Conservation (phyloP, 169 alveolate species). For the Cryptosporidium tyzzeri region DNA sequence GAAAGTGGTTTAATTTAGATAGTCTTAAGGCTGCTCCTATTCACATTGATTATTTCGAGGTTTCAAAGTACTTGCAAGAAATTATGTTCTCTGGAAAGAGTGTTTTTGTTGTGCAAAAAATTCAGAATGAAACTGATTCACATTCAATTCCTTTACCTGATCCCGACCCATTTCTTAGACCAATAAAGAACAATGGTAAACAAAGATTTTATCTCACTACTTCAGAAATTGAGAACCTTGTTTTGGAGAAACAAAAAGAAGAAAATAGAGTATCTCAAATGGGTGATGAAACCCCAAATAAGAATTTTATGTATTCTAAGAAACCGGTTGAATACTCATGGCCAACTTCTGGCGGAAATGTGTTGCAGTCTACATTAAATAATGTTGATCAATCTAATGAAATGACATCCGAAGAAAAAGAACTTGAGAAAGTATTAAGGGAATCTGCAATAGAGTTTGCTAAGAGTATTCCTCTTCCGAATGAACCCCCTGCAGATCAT, state of each 20-base stretch:
- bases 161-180: constrained; percentile 75
- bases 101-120: constrained; percentile 61
- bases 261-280: neutral
- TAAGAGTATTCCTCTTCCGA: constrained; percentile 23
- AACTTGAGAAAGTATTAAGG: constrained; percentile 32
- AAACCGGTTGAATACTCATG: constrained; percentile 19
- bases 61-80: constrained; percentile 25
- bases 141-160: constrained; percentile 34
- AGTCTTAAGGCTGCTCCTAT: constrained; percentile 83
- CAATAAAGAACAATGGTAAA: constrained; percentile 15
- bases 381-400: neutral
- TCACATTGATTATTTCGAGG: constrained; percentile 75
- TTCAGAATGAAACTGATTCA: constrained; percentile 29
- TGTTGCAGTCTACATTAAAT: neutral
- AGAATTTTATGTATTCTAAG: constrained; percentile 31
- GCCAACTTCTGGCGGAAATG: constrained; percentile 65
- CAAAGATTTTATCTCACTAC: constrained; percentile 35
- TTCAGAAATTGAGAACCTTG: constrained; percentile 34
- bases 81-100: constrained; percentile 61
- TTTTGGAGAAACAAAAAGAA: constrained; percentile 1
- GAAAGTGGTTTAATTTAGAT: constrained; percentile 85
- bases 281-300: neutral
- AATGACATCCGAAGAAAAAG: constrained; percentile 7
- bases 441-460: constrained; percentile 68
- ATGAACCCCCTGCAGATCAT: constrained; percentile 27